Evolutionary conservation across 208 protist genomes (phyloP).

Genomic region (Zelonia costaricensis): DNA sequence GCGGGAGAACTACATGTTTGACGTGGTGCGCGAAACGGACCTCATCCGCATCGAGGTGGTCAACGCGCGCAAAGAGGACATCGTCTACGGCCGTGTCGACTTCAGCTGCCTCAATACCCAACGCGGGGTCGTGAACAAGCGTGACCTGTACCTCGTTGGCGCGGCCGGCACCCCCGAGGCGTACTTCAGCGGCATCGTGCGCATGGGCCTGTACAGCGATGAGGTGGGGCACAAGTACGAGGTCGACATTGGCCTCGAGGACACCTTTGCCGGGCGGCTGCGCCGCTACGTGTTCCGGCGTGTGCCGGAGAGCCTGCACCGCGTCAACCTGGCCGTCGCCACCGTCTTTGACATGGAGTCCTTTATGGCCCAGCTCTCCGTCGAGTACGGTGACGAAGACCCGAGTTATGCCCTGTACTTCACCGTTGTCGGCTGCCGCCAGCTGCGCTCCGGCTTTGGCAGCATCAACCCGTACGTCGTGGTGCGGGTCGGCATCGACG

Average conservation of each 20-base stretch:
- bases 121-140: slow-evolving; percentile 52
- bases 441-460: slow-evolving; percentile 49
- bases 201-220: slow-evolving; percentile 62
- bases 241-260: slow-evolving; percentile 45
- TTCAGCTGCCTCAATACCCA: slow-evolving; percentile 82
- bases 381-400: slow-evolving; percentile 68
- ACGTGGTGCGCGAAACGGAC: slow-evolving; percentile 83
- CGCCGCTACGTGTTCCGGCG: slow-evolving; percentile 62
- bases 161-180: slow-evolving; percentile 62
- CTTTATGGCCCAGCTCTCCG: slow-evolving; percentile 69
- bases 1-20: slow-evolving; percentile 66
- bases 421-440: slow-evolving; percentile 73
- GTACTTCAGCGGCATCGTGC: slow-evolving; percentile 77
- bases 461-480: slow-evolving; percentile 78
- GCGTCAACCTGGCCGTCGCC: slow-evolving; percentile 64
- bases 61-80: slow-evolving; percentile 29
- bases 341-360: slow-evolving; percentile 87
- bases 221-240: slow-evolving; percentile 69
- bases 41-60: slow-evolving; percentile 79
- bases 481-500: slow-evolving; percentile 65
- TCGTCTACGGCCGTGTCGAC: slow-evolving; percentile 79
- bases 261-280: slow-evolving; percentile 66
- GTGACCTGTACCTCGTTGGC: slow-evolving; percentile 66
- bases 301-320: slow-evolving; percentile 73
- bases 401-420: slow-evolving; percentile 72